Conservation (phyloP, 139 green algal species). For the Chlamydomonas schloesseri region DNA sequence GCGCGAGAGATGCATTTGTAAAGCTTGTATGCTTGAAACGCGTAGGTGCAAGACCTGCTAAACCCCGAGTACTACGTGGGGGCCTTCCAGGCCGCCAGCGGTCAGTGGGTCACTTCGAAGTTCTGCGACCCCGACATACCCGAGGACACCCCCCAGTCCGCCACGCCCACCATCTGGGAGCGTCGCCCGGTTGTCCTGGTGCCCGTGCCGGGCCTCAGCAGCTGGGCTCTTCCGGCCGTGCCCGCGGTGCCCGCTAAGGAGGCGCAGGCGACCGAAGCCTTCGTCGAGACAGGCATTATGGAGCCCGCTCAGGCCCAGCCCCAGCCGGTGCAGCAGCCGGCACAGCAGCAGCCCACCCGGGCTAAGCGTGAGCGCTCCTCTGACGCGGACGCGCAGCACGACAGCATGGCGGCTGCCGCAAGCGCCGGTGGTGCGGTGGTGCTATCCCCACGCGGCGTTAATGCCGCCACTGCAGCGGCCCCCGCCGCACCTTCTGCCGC, state of each 20-base stretch:
- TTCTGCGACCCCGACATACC: conserved; percentile 53
- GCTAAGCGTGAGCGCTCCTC: conserved; percentile 36
- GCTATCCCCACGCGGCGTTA: no score
- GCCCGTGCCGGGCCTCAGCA: conserved; percentile 62
- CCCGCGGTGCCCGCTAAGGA: not conserved
- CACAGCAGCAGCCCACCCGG: not conserved
- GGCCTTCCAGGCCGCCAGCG: conserved; percentile 51
- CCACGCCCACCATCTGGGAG: conserved; percentile 53
- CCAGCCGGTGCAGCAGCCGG: not conserved
- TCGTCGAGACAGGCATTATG: no score
- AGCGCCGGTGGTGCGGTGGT: not conserved
- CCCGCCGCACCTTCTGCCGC: no score
- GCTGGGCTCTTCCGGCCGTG: conserved; percentile 18
- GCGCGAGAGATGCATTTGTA: no score
- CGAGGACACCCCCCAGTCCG: not conserved
- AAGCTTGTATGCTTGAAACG: not conserved
- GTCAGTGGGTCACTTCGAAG: conserved; percentile 59
- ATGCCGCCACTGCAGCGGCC: not conserved
- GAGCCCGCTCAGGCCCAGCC: not conserved
- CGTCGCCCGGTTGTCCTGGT: conserved; percentile 59
- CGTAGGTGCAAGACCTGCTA: conserved; percentile 78
- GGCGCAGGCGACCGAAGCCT: not conserved
- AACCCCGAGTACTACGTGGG: conserved; percentile 81
- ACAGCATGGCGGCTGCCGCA: not conserved
- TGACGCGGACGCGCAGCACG: conserved; percentile 4